Base-by-base conservation (phyloP, 495 filamentous ascomycete species). In the Chaetomidium leptoderma region DNA sequence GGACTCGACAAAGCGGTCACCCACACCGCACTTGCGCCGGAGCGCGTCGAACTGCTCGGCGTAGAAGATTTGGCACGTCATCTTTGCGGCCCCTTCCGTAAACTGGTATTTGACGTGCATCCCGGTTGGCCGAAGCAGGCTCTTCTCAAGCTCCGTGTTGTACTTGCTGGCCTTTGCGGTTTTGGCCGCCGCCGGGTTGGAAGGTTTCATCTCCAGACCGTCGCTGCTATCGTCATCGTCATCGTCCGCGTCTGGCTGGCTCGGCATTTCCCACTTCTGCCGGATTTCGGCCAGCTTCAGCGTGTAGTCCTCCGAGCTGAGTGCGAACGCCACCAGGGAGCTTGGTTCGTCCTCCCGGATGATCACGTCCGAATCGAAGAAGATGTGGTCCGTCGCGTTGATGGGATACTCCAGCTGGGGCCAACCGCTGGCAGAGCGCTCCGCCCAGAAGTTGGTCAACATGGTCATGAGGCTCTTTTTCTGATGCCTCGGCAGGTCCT, bases 1-100 rank as follows among this genome's bases (percentile, higher is more conserved):
- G 5, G 91, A 96, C 69, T 99, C 93, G 32, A 96, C 86, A 58
- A 97, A 95, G 29, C 93, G 89, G 67, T 96, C 90, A 10, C 89
- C 83, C 17, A 95, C 89, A 10, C 92, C 93, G 60, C 91, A 96
- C 69, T 96, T 95, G 50, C 88, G 83, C 24, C 95, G 85, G 4
- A 99, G 77, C 0, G 93, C 93, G 70, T 99, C 95, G 60, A 99
- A 99, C 64, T 96, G 92, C 69, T 97, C 92, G 2, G 92, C 93
- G 66, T 91, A 97, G 70, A 97, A 96, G 42, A 99, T 90, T 69
- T 97, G 97, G 78, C 95, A 97, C 30, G 90, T 85, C 85, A 96
- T 96, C 66, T 87, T 91, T 4, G 92, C 92, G 8, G 88, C 83
- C 6, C 92, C 91, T 66, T 96, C 90, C 39, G 86, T 82, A 70